Conservation (phyloP, 2,329 filamentous ascomycete genomes). For the Elsinoe batatas region DNA sequence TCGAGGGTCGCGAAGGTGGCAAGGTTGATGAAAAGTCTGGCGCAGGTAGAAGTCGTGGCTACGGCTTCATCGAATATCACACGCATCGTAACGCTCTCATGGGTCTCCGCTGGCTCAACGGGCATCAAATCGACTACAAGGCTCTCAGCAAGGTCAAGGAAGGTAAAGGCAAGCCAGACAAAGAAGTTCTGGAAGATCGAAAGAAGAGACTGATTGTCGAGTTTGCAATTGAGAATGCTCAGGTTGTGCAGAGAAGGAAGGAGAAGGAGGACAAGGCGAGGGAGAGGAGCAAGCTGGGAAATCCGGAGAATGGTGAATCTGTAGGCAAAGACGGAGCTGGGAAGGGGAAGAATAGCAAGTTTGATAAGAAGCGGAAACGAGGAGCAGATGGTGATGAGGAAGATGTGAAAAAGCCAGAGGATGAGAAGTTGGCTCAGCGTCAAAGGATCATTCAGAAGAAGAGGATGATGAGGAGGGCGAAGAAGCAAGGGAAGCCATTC, state of each 20-base stretch:
- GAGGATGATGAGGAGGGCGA: slow-evolving; percentile 55
- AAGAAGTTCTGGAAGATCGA: slow-evolving; percentile 53
- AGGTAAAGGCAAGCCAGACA: slow-evolving; percentile 29
- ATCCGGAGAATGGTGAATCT: neutral
- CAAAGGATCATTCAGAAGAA: slow-evolving; percentile 82
- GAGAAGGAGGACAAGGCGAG: slow-evolving; percentile 51
- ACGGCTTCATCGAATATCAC: slow-evolving; percentile 95
- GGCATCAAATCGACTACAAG: slow-evolving; percentile 49
- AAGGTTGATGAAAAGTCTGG: slow-evolving; percentile 71
- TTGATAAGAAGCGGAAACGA: slow-evolving; percentile 32
- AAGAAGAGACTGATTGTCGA: slow-evolving; percentile 88
- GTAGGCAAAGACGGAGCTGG: neutral
- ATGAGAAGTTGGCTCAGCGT: slow-evolving; percentile 49
- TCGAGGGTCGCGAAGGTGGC: slow-evolving; percentile 73
- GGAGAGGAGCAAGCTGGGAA: slow-evolving; percentile 29
- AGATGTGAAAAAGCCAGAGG: slow-evolving; percentile 31
- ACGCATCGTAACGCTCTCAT: slow-evolving; percentile 91
- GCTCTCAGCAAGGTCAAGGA: slow-evolving; percentile 35
- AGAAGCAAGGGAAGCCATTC: slow-evolving; percentile 34
- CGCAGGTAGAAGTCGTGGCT: slow-evolving; percentile 77
- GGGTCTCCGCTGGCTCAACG: slow-evolving; percentile 89
- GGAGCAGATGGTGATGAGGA: slow-evolving; percentile 20
- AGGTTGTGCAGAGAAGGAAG: slow-evolving; percentile 74
- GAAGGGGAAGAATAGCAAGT: slow-evolving; percentile 16
- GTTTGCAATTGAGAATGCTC: slow-evolving; percentile 95